Evolutionary conservation across 2,329 filamentous ascomycete genomes (phyloP), one percentile per base, ranked within the genome.

Genomic region (Trichothecium roseum): DNA sequence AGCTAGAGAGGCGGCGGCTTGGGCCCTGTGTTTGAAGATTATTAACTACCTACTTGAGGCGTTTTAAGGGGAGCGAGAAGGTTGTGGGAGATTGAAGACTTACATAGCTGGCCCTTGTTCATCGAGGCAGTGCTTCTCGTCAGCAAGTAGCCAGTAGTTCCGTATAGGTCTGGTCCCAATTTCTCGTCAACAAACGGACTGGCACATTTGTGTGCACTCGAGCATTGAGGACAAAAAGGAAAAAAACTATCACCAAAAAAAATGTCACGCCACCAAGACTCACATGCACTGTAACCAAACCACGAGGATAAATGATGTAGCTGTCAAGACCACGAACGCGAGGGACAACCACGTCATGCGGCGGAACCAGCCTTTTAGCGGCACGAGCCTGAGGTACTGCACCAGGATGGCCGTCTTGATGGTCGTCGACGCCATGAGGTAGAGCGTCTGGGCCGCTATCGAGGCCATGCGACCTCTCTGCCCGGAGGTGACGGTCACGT

Each of bases 331-430:
- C 2, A 62, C 50, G 2, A 55, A 32, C 8, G 12, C 41, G 5
- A 59, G 50, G 1, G 50, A 41, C 4, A 18, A 41, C 39, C 45
- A 46, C 0, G 56, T 59, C n/a, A 53, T 37, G 3, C 49, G 49
- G 5, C 52, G 49, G 32, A 63, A 59, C 50, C 44, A 48, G 3
- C 53, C 54, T 4, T 46, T 41, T 8, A 40, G 34, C 0, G 53
- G 51, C 2, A 58, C 60, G n/a, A 64, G 55, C 9, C 61, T 50
- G 3, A 63, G 47, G 38, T 64, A 64, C 20, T 55, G 59, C 4
- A 53, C 37, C 3, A 64, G 49, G 20, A 64, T 64, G 2, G 61
- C 64, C 3, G 56, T 36, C 38, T 64, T 64, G 14, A 57, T 52
- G 2, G 62, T 40, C 1, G 49, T 50, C 0, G 59, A 62, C 5